Conservation (phyloP, 164 flowering plant genomes). For the Echeveria elegans region DNA sequence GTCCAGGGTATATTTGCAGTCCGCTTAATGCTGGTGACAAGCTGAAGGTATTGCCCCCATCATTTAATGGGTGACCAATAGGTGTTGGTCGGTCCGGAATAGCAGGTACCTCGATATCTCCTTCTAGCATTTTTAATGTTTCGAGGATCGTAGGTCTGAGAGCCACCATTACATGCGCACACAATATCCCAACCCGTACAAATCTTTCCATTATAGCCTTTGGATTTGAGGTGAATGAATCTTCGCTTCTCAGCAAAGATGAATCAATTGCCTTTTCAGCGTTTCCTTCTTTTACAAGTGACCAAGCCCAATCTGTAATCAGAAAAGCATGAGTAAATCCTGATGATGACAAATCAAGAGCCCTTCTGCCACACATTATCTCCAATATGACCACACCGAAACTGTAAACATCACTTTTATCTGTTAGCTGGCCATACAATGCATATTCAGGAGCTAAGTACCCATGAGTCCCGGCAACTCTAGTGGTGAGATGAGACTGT, state of each 20-base stretch:
- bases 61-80: slow-evolving; percentile 32
- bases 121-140: slow-evolving; percentile 78
- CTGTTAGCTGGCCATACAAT: slow-evolving; percentile 79
- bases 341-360: slow-evolving; percentile 45
- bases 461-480: slow-evolving; percentile 87
- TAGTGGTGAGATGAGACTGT: slow-evolving; percentile 75
- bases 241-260: slow-evolving; percentile 28
- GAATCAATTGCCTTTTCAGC: slow-evolving; percentile 43
- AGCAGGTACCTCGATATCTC: slow-evolving; percentile 73
- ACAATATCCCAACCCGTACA: slow-evolving; percentile 62
- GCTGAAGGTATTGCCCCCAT: slow-evolving; percentile 34
- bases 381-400: slow-evolving; percentile 73
- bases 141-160: slow-evolving; percentile 66
- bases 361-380: slow-evolving; percentile 79
- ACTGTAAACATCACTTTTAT: slow-evolving; percentile 85
- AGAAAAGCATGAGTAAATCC: slow-evolving; percentile 32
- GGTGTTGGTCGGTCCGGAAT: slow-evolving; percentile 73
- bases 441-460: slow-evolving; percentile 85
- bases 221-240: slow-evolving; percentile 27
- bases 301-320: slow-evolving; percentile 88
- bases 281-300: slow-evolving; percentile 50
- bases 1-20: slow-evolving; percentile 25
- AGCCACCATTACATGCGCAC: slow-evolving; percentile 91
- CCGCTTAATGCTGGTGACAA: slow-evolving; percentile 42
- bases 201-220: slow-evolving; percentile 61